Percentiles rank a stretch among this genome's conserved stretches.
Evolutionary conservation across 2,329 filamentous ascomycete species (phyloP).

Genomic region (Chaetothyriales sp.): DNA sequence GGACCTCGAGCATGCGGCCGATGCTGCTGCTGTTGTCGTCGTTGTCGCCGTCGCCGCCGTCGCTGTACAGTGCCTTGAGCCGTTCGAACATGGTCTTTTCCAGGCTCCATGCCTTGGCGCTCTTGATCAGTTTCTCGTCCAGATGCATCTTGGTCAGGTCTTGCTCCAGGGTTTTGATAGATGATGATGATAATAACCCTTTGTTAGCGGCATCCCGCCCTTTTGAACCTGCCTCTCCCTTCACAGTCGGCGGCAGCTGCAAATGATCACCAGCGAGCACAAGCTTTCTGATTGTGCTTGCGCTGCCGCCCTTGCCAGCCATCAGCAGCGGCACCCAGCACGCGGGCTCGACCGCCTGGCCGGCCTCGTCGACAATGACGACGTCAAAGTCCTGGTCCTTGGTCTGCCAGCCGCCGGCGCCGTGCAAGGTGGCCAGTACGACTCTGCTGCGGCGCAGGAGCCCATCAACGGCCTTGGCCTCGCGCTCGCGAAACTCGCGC

Average conservation of each 20-base stretch:
- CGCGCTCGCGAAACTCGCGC: slow-evolving; percentile 75
- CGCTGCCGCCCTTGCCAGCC: slow-evolving; percentile 31
- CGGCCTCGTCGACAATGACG: slow-evolving; percentile 90
- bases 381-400: slow-evolving; percentile 86
- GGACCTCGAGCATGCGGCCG: slow-evolving; percentile 88
- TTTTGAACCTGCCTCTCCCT: slow-evolving; percentile 34
- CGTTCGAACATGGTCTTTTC: slow-evolving; percentile 91
- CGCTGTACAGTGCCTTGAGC: slow-evolving; percentile 64
- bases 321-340: slow-evolving; percentile 84
- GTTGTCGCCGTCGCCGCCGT: slow-evolving; percentile 47
- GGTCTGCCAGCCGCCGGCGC: slow-evolving; percentile 44
- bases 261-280: slow-evolving; percentile 89
- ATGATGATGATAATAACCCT: too few species aligned
- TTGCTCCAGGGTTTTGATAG: slow-evolving; percentile 22
- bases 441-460: slow-evolving; percentile 67
- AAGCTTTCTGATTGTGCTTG: slow-evolving; percentile 44
- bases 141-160: slow-evolving; percentile 24
- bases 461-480: slow-evolving; percentile 62
- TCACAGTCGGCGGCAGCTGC: slow-evolving; percentile 88
- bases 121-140: slow-evolving; percentile 18
- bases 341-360: slow-evolving; percentile 87
- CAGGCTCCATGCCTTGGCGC: slow-evolving; percentile 44
- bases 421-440: slow-evolving; percentile 82
- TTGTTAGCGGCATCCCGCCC: slow-evolving; percentile 30
- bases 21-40: slow-evolving; percentile 32